A percentile compares a stretch with the other conserved stretches of the same genome.
These are phyloP conservation scores for Coniochaeta sp. DNA, from an alignment of 2,329 filamentous ascomycete genomes.

Conservation along the genomic window DNA sequence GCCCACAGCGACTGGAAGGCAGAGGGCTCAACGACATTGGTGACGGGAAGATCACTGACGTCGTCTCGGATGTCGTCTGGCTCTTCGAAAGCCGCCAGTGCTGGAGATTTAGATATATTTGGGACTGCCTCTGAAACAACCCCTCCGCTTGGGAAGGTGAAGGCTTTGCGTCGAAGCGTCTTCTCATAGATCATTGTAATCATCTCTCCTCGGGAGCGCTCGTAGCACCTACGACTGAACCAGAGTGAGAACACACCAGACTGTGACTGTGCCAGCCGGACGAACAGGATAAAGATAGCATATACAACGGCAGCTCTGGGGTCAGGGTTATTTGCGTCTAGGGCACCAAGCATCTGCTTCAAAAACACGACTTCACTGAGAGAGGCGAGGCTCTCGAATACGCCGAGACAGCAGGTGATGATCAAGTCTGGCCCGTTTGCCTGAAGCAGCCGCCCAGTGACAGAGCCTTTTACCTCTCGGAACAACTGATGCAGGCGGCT, in stretches of 20 bases:
- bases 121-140: constrained; percentile 9
- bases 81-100: background rate
- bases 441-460: constrained; percentile 59
- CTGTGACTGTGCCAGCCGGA: constrained; percentile 56
- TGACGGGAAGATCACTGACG: constrained; percentile 2
- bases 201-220: constrained; percentile 76
- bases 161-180: constrained; percentile 57
- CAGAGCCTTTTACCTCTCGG: constrained; percentile 61
- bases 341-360: constrained; percentile 62
- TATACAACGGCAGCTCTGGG: constrained; percentile 56
- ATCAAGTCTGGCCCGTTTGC: constrained; percentile 76
- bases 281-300: constrained; percentile 51
- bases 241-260: constrained; percentile 64
- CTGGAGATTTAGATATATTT: background rate
- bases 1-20: constrained; percentile 6
- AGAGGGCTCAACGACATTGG: background rate
- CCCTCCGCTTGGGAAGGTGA: constrained; percentile 28
- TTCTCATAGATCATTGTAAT: constrained; percentile 82
- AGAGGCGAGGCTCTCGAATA: constrained; percentile 51
- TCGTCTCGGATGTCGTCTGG: constrained; percentile 10
- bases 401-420: constrained; percentile 55
- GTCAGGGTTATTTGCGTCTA: constrained; percentile 44
- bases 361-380: constrained; percentile 60
- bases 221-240: constrained; percentile 79
- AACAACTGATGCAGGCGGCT: constrained; percentile 66